Base-by-base conservation (phyloP, 73 alveolate species). In the Paramecium biaurelia region DNA sequence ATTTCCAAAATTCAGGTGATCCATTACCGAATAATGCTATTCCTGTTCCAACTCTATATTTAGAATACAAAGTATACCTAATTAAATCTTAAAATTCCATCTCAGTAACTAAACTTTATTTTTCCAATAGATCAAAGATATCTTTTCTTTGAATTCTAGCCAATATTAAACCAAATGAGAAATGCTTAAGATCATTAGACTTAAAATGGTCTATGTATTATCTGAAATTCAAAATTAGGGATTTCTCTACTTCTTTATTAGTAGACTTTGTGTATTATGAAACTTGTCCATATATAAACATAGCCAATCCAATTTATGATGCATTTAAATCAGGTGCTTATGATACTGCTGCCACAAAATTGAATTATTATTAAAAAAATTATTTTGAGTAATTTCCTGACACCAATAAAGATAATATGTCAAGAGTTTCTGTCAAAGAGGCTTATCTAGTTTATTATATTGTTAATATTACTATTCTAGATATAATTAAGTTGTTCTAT, bases 401-500 rank as follows among this genome's bases (percentile, higher is more conserved):
- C 15, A 79, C 28, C 7, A 79, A 38, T 45, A 42, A 0, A 4
- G 45, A 32, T 79, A 47, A 7, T 23, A 79, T 9, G 15, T 28
- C 34, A 10, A 79, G 32, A 15, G 90, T 26, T 47, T 79, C 45
- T 14, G n/a, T 26, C 32, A 79, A 20, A 6, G 45, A 12, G 1
- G 56, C 18, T 79, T 79, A 42, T 4, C 74, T 79, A 79, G 8
- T 53, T 15, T 4, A 53, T 18, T 10, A 30, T 43, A 12, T 79
- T 23, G 1, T 10, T 12, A 72, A 32, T 37, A 15, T 15, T 72
- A 72, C 56, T 72, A 30, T 38, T 72, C 35, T 20, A 32, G 1
- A 21, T 35, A 72, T 72, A 79, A 79, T 79, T 79, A 58, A 5
- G 74, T 41, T 14, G 72, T 34, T 79, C 90, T 79, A 21, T 79